Conservation (phyloP, 164 flowering plant species). For the Stephania yunnanensis region DNA sequence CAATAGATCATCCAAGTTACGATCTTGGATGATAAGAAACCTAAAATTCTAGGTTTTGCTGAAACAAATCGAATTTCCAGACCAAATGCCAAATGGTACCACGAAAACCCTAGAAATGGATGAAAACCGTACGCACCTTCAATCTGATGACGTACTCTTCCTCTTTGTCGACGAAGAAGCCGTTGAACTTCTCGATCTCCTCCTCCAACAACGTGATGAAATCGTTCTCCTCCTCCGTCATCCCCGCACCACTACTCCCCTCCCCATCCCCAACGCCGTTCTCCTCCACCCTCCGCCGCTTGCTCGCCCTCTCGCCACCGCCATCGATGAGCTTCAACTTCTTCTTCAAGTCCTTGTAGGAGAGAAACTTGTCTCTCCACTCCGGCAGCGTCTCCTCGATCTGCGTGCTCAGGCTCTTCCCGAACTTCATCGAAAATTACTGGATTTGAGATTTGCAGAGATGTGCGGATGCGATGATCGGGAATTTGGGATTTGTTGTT, state of each 20-base stretch:
- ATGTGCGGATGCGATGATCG: background rate
- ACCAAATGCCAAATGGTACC: too few species aligned
- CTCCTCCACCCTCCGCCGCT: conserved; percentile 27
- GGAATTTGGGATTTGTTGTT: background rate
- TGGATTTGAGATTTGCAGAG: too few species aligned
- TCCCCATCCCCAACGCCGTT: conserved; percentile 2
- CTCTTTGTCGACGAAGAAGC: conserved; percentile 82
- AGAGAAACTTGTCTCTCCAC: conserved; percentile 88
- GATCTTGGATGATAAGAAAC: too few species aligned
- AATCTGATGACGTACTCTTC: conserved; percentile 82
- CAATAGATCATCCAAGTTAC: too few species aligned
- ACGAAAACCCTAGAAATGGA: background rate
- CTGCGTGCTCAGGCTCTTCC: conserved; percentile 79
- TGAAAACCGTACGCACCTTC: conserved; percentile 39
- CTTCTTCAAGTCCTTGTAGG: conserved; percentile 88
- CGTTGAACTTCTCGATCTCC: conserved; percentile 84
- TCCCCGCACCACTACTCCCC: conserved; percentile 16
- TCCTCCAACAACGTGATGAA: conserved; percentile 61
- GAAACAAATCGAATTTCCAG: too few species aligned
- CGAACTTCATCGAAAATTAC: conserved; percentile 28
- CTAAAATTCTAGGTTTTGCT: too few species aligned
- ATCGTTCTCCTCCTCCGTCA: conserved; percentile 60
- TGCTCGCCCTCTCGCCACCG: conserved; percentile 25
- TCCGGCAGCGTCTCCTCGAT: conserved; percentile 89
- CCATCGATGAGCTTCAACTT: conserved; percentile 45